phyloP scores from a whole-genome alignment of 345 rosid genomes.

The Eucalyptus lansdowneana region DNA sequence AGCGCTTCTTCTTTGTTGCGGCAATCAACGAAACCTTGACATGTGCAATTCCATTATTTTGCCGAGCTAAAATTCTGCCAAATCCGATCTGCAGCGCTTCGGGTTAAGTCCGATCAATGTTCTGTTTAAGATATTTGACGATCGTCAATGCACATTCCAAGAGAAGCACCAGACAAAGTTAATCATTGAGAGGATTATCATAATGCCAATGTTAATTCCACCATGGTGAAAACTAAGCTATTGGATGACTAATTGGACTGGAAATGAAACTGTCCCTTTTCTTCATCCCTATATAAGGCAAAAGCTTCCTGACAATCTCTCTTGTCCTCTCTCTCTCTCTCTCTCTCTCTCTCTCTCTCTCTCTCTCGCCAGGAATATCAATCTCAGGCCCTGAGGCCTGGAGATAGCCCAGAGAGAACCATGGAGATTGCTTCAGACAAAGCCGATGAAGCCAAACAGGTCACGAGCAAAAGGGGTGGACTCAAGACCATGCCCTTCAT shows the following conservation, averaged over 20 bases:
- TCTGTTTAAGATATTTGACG: neutral
- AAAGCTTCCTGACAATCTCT: neutral
- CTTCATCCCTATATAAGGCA: neutral
- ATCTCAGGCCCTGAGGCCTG: neutral
- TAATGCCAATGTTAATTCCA: neutral
- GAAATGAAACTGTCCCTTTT: neutral
- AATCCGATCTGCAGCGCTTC: neutral
- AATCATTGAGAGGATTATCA: neutral
- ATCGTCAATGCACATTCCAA: neutral
- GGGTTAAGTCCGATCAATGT: neutral
- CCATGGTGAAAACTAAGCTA: neutral
- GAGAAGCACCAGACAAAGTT: neutral
- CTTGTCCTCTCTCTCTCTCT: neutral
- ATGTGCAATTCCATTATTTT: neutral
- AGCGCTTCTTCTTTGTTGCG: neutral
- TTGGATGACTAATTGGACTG: neutral
- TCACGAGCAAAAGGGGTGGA: conserved; percentile 24
- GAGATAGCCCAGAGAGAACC: neutral
- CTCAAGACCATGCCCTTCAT: conserved; percentile 38
- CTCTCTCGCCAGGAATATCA: neutral
- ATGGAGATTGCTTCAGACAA: conserved; percentile 8
- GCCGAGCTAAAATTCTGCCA: neutral
- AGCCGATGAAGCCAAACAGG: neutral
- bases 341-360: neutral
- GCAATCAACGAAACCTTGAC: neutral